phyloP scores from a whole-genome alignment of 148 eudicot species.

The Fagopyrum tataricum region DNA sequence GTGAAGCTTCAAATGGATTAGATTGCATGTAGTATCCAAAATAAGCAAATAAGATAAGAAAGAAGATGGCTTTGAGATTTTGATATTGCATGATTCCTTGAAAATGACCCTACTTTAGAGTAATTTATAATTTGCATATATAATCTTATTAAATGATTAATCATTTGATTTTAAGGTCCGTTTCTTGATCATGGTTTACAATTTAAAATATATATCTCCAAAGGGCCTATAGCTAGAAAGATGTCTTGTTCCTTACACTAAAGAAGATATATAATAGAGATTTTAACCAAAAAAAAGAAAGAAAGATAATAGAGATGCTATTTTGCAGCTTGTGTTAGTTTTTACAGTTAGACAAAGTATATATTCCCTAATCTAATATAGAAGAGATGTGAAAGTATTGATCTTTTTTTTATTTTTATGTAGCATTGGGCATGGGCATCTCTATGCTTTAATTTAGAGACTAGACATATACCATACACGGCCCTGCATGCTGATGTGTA shows the following conservation, averaged over 20 bases:
- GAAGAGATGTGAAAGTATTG: not conserved
- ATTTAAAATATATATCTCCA: not conserved
- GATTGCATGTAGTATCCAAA: not conserved
- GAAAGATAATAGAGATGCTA: not conserved
- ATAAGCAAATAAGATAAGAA: not conserved
- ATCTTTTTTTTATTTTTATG: no score
- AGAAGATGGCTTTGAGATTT: not conserved
- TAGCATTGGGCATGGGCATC: not conserved
- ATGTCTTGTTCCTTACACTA: not conserved
- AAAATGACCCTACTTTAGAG: not conserved
- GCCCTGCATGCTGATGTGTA: not conserved
- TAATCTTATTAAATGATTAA: not conserved
- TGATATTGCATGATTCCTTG: not conserved
- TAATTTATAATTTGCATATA: not conserved
- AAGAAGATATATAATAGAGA: not conserved
- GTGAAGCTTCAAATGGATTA: not conserved
- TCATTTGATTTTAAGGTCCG: not conserved
- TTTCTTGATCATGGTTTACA: not conserved
- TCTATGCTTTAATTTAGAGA: not conserved
- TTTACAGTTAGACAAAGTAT: constrained; percentile 8
- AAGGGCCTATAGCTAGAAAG: not conserved
- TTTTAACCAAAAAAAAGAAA: not conserved
- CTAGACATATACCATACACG: not conserved
- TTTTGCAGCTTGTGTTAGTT: not conserved
- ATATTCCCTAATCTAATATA: not conserved